Evolutionary conservation across 768 basidiomycete genomes (phyloP).

Genomic region (Tricholomella constricta): DNA sequence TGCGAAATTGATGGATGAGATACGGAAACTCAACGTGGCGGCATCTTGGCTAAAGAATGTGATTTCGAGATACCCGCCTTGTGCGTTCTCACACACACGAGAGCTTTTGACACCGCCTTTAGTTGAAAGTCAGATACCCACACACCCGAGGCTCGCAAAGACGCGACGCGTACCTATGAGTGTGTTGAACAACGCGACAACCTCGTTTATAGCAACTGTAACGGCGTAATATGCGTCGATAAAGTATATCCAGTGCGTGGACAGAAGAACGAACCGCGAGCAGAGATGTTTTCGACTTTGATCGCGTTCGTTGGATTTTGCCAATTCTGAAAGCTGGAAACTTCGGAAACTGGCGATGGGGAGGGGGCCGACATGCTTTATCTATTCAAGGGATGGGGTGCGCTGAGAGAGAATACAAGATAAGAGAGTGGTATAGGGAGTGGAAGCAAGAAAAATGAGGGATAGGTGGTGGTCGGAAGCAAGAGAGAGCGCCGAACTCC

Average conservation of each 20-base stretch:
- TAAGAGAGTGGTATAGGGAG: slow-evolving; percentile 15
- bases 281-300: slow-evolving; percentile 50
- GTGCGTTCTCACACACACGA: slow-evolving; percentile 40
- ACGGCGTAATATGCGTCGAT: neutral
- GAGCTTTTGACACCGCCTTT: slow-evolving; percentile 55
- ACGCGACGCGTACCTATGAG: slow-evolving; percentile 47
- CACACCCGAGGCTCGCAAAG: neutral
- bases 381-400: slow-evolving; percentile 13
- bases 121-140: neutral
- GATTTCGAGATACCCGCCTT: slow-evolving; percentile 48
- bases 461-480: slow-evolving; percentile 19
- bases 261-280: slow-evolving; percentile 31
- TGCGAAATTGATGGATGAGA: too few species aligned
- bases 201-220: slow-evolving; percentile 43
- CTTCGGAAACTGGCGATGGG: neutral
- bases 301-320: slow-evolving; percentile 43
- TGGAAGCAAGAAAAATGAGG: slow-evolving; percentile 17
- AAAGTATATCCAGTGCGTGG: neutral
- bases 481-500: slow-evolving; percentile 15
- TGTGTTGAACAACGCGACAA: slow-evolving; percentile 56
- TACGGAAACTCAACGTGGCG: slow-evolving; percentile 45
- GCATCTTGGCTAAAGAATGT: slow-evolving; percentile 55
- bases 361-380: slow-evolving; percentile 17
- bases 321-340: slow-evolving; percentile 32
- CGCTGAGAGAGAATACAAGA: slow-evolving; percentile 21